A percentile compares a stretch with the other conserved stretches of the same genome.
phyloP scores from a whole-genome alignment of 78 protist genomes.

The Chrysochromulina parva region DNA sequence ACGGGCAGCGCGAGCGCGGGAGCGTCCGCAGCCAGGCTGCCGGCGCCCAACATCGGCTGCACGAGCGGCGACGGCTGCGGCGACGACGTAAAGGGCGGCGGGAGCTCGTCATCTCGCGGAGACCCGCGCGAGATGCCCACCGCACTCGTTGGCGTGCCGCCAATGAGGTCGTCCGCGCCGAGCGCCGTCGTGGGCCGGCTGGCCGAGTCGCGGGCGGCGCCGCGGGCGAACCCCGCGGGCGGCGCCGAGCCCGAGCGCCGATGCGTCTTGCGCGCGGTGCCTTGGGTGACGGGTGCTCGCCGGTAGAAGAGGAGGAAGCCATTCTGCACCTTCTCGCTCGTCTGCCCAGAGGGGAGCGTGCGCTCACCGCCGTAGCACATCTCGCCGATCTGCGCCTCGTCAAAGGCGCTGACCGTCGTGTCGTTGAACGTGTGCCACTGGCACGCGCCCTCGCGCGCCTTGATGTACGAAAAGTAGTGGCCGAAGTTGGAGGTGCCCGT shows the following conservation, averaged over 20 bases:
- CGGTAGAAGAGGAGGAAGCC: neutral
- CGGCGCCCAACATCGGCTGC: too few relatives aligned
- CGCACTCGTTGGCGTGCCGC: neutral
- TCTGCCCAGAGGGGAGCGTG: neutral
- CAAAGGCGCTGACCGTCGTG: neutral
- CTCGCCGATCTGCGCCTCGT: neutral
- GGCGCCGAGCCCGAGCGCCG: conserved; percentile 9
- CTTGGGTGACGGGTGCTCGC: neutral
- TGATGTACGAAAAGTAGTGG: conserved; percentile 75
- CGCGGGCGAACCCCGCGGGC: neutral
- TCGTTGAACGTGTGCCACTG: neutral
- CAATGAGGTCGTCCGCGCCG: neutral
- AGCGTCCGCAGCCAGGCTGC: too few relatives aligned
- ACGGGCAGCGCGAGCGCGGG: too few relatives aligned
- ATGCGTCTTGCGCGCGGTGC: neutral
- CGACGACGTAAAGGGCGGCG: too few relatives aligned
- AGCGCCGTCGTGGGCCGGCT: too few relatives aligned
- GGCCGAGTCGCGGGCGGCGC: neutral
- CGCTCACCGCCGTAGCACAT: neutral
- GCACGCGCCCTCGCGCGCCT: conserved; percentile 35
- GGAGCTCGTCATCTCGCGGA: too few relatives aligned
- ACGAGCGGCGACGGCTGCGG: too few relatives aligned
- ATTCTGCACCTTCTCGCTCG: neutral
- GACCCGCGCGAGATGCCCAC: too few relatives aligned
- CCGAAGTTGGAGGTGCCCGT: conserved; percentile 74